These are phyloP conservation scores for Amanita phalloides DNA, from an alignment of 768 basidiomycete species.

Conservation along the genomic window DNA sequence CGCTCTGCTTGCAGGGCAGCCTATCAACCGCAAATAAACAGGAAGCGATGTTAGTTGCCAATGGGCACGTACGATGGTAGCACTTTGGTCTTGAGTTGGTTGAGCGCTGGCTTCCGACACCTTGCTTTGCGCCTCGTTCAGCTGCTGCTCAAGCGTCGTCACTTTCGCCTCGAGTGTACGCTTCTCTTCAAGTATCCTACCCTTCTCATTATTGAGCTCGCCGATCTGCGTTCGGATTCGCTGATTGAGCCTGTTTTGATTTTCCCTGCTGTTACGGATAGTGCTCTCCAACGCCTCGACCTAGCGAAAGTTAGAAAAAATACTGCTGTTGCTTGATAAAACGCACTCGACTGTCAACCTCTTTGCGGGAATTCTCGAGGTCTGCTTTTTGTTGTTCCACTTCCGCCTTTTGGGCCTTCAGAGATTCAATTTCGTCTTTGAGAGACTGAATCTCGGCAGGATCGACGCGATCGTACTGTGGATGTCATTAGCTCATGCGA, in stretches of 20 bases:
- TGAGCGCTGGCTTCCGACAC: constrained; percentile 13
- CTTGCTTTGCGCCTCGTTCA: constrained; percentile 15
- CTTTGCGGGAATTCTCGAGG: constrained; percentile 15
- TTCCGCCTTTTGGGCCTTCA: constrained; percentile 32
- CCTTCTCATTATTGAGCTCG: constrained; percentile 24
- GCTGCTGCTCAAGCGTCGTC: constrained; percentile 25
- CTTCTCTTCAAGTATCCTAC: constrained; percentile 26
- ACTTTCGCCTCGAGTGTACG: constrained; percentile 25
- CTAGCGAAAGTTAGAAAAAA: constrained; percentile 16
- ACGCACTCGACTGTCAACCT: constrained; percentile 22
- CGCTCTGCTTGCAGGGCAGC: constrained; percentile 44
- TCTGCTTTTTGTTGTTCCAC: constrained; percentile 17
- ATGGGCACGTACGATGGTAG: constrained; percentile 22
- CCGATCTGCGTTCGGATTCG: constrained; percentile 18
- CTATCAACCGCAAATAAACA: constrained; percentile 20
- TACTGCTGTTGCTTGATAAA: background rate
- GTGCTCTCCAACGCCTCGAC: constrained; percentile 30
- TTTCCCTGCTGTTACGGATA: constrained; percentile 26
- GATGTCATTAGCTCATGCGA: background rate
- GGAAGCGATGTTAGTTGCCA: background rate
- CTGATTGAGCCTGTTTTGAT: constrained; percentile 20
- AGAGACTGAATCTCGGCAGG: constrained; percentile 75
- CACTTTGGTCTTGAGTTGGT: constrained; percentile 19
- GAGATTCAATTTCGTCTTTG: constrained; percentile 55
- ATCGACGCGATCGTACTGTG: constrained; percentile 80